Conservation (phyloP, 2,329 filamentous ascomycete species). For the Parastagonospora avenae region DNA sequence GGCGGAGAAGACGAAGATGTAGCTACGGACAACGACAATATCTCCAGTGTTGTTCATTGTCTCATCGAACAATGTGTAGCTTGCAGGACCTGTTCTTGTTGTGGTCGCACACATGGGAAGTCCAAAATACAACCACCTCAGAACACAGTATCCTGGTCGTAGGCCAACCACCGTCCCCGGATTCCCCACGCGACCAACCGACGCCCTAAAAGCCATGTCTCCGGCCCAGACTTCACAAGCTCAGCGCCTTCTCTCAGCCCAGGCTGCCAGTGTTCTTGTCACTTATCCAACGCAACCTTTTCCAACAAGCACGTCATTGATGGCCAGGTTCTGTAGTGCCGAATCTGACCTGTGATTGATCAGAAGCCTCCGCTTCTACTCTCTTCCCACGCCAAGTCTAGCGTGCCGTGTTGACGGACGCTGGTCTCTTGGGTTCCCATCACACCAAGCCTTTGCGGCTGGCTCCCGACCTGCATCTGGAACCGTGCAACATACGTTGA, state of each 20-base stretch:
- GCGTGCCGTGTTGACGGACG: slow-evolving; percentile 16
- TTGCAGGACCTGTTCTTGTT: background rate
- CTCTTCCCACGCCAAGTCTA: slow-evolving; percentile 27
- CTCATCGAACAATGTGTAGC: background rate
- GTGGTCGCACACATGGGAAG: background rate
- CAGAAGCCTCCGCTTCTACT: slow-evolving; percentile 8
- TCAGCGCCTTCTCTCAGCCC: slow-evolving; percentile 25
- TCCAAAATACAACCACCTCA: background rate
- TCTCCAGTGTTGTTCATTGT: no score
- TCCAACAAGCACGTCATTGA: slow-evolving; percentile 27
- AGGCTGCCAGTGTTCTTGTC: slow-evolving; percentile 30
- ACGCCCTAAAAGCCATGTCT: slow-evolving; percentile 22
- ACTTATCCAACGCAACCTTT: slow-evolving; percentile 13
- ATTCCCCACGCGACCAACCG: slow-evolving; percentile 14
- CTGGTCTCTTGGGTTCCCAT: slow-evolving; percentile 16
- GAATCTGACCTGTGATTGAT: slow-evolving; percentile 24
- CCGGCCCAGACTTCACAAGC: slow-evolving; percentile 38
- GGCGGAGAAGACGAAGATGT: no score
- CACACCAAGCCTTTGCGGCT: slow-evolving; percentile 23
- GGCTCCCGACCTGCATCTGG: slow-evolving; percentile 20
- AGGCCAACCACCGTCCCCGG: slow-evolving; percentile 10
- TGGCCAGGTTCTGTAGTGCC: slow-evolving; percentile 16
- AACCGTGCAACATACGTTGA: slow-evolving; percentile 20
- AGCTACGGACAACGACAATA: no score
- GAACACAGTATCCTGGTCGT: background rate